Base-by-base conservation (phyloP, 129 eudicot genomes). In the Escallonia herrerae region DNA sequence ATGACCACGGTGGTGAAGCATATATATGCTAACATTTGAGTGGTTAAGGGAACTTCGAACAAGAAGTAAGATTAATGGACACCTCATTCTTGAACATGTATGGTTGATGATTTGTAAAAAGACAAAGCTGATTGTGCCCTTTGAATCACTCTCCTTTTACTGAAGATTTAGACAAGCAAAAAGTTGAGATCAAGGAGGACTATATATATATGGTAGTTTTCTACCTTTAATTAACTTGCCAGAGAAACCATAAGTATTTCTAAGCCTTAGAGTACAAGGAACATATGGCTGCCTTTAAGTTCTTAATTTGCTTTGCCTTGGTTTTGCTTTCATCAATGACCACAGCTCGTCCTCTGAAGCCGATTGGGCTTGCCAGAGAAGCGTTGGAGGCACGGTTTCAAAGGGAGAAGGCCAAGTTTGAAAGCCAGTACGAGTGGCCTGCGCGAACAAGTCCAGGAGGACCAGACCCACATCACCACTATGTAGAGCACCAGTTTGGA, bases 381-480 rank as follows among this genome's bases (percentile, higher is more conserved):
- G 80, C 66, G 43, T 5, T 74, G 38, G 78, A 74, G 47, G 68
- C 10, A 43, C 63, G 60, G 33, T 66, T 74, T 39, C 57, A 33
- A 53, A 64, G 59, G 47, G 39, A 38, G 38, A 68, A 37, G 74
- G 54, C n/a, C 63, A 37, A 7, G 2, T 43, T n/a, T 15, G 38
- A 44, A 37, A 52, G 11, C 37, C 43, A 22, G 37, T 4, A n/a
- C 9, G 70, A 33, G 4, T 7, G 66, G 65, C 62, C 66, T 3
- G 68, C 12, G 41, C 53, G 73, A 53, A 9, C 7, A 2, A 43
- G 15, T 48, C 79, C 79, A 3, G 73, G 57, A 43, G 79, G 79
- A 58, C 79, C 79, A 7, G 73, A 74, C 57, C 68, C 68, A 11
- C 72, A 66, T 50, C 79, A 74, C 10, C 79, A 74, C 58, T 56